Base-by-base conservation (phyloP, 768 basidiomycete species). In the Trametes cinnabarina region DNA sequence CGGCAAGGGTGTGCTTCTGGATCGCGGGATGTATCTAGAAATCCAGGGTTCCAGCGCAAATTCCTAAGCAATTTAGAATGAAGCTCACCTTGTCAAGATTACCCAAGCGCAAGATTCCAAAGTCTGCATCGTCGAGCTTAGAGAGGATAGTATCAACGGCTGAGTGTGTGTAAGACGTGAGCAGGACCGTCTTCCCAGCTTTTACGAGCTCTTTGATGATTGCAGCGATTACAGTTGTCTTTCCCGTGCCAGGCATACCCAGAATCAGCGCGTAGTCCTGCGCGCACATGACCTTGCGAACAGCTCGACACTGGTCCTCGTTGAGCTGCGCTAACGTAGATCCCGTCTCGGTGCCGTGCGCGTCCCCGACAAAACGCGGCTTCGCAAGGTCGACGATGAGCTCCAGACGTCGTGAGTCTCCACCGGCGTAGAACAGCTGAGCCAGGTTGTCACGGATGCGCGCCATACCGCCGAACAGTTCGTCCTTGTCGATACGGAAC, bases 211-310 rank as follows among this genome's bases (percentile, higher is more conserved):
- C 81, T 65, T 83, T 81, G 68, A 98, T 94, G 47, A 97, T 81
- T 30, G 92, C 87, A 1, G 91, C 92, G 60, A 97, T 90, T 4
- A 97, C 90, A 1, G 94, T 96, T 41, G 96, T 97, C 74, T 99
- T 99, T 8, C 97, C 96, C 4, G 96, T 98, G 0, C 97, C 97
- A 8, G 97, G 97, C 97, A 98, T 98, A 15, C 97, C 97, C 7
- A 98, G 78, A 25, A 99, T 83, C 55, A 98, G 74, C 1, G 95
- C 88, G 68, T 98, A 99, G 70, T 99, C 94, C 56, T 82, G 76
- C 2, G 97, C 93, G 6, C 79, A 74, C 23, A 98, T 69, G 3
- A 88, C 91, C 65, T 85, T 89, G 20, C 73, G 71, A 70, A 96
- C 80, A 1, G 95, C 96, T 7, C 70, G 64, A 65, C 74, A 62